phyloP scores from a whole-genome alignment of 371 early-diverging fungal genomes.

The Syncephalastrum racemosum region DNA sequence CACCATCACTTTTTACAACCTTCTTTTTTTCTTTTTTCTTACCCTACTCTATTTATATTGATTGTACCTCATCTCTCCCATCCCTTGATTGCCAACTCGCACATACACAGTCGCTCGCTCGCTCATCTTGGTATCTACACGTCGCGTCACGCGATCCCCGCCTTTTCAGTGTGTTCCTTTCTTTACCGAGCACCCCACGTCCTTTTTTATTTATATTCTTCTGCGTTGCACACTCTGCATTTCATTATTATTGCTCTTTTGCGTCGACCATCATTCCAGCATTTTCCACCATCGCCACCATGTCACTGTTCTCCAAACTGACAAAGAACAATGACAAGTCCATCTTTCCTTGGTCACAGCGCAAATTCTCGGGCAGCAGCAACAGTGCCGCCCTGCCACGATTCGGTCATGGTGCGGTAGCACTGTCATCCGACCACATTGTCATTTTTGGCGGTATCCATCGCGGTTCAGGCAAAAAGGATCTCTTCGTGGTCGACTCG shows the following conservation, averaged over 20 bases:
- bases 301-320: conserved; percentile 54
- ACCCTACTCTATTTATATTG: no score
- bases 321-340: conserved; percentile 48
- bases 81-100: no score
- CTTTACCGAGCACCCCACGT: conserved; percentile 1
- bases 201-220: conserved; percentile 1
- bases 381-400: conserved; percentile 46
- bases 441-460: conserved; percentile 63
- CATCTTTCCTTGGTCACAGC: conserved; percentile 52
- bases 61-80: no score
- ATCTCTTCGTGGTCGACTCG: conserved; percentile 60
- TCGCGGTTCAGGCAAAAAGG: conserved; percentile 45
- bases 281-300: conserved; percentile 11
- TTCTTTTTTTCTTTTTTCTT: no score
- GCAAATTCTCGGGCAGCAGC: conserved; percentile 38
- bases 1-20: no score
- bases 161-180: neutral
- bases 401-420: conserved; percentile 59
- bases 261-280: no score
- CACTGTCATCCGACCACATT: conserved; percentile 49
- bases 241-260: no score
- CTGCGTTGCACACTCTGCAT: no score
- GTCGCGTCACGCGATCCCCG: no score
- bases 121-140: no score
- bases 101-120: no score